phyloP scores from a whole-genome alignment of 768 basidiomycete genomes.

The Holtermannia corniformis region DNA sequence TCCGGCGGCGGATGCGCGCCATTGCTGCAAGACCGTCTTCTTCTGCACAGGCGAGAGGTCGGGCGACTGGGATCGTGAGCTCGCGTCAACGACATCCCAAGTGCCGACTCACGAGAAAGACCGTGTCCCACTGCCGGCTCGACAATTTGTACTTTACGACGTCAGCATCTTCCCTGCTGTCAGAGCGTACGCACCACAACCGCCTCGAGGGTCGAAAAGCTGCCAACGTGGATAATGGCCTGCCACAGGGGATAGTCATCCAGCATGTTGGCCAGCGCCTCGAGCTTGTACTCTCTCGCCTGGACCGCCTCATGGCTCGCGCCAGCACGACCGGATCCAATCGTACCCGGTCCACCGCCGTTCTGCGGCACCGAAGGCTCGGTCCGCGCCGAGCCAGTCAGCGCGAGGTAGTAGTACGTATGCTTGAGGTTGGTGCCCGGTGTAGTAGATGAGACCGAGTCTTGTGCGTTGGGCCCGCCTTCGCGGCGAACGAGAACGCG shows the following conservation, averaged over 20 bases:
- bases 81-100: neutral
- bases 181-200: conserved; percentile 25
- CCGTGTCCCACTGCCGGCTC: conserved; percentile 72
- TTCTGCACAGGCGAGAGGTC: conserved; percentile 22
- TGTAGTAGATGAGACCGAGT: conserved; percentile 35
- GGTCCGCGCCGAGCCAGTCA: conserved; percentile 59
- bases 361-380: conserved; percentile 50
- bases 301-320: conserved; percentile 31
- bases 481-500: conserved; percentile 86
- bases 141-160: conserved; percentile 71
- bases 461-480: conserved; percentile 36
- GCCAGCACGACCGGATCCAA: conserved; percentile 68
- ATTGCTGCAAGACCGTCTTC: conserved; percentile 15
- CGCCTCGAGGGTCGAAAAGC: conserved; percentile 35
- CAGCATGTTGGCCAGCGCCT: conserved; percentile 73
- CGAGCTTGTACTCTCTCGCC: conserved; percentile 49
- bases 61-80: conserved; percentile 6
- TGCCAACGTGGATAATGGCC: conserved; percentile 39
- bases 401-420: conserved; percentile 91
- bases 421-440: conserved; percentile 56
- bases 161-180: neutral
- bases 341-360: conserved; percentile 54
- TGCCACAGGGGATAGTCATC: conserved; percentile 42
- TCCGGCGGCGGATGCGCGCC: conserved; percentile 73
- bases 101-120: conserved; percentile 61